Evolutionary conservation across 2,329 filamentous ascomycete genomes (phyloP).

Genomic region (Annulohypoxylon truncatum): DNA sequence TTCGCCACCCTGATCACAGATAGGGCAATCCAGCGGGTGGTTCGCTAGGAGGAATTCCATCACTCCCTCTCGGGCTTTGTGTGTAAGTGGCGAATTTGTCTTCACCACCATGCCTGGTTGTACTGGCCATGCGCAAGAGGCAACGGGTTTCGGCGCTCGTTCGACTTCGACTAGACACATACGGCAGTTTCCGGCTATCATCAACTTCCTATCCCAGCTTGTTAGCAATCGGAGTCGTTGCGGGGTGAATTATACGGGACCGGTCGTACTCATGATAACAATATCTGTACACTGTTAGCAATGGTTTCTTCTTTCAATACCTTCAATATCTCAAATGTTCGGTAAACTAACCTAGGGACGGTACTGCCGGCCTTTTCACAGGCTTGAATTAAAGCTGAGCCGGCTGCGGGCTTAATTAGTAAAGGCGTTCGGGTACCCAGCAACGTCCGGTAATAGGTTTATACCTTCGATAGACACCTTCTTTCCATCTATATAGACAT

Average conservation of each 20-base stretch:
- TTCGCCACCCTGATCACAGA: conserved; percentile 99
- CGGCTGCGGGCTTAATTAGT: conserved; percentile 72
- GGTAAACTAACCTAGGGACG: conserved; percentile 76
- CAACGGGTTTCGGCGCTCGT: conserved; percentile 93
- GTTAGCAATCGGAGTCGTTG: conserved; percentile 52
- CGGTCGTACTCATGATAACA: conserved; percentile 93
- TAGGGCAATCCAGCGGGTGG: conserved; percentile 94
- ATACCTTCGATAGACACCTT: conserved; percentile 98
- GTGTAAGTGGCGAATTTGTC: conserved; percentile 93
- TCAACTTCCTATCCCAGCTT: conserved; percentile 78
- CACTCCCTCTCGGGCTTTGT: conserved; percentile 98
- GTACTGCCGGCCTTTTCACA: conserved; percentile 97
- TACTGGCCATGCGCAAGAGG: conserved; percentile 98
- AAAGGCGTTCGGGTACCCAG: conserved; percentile 15
- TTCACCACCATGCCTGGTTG: conserved; percentile 99
- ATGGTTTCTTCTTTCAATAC: background rate
- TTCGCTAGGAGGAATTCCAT: conserved; percentile 99
- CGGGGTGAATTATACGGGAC: conserved; percentile 42
- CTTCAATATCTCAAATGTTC: conserved; percentile 9
- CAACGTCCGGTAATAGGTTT: conserved; percentile 29
- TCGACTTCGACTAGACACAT: conserved; percentile 99
- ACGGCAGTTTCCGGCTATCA: conserved; percentile 99
- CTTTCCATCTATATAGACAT: conserved; percentile 80
- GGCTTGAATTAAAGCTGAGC: conserved; percentile 96
- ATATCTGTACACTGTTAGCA: conserved; percentile 70